Evolutionary conservation across 495 filamentous ascomycete genomes (phyloP), one percentile per base, ranked within the genome.

Genomic region (Talaromyces adpressus): DNA sequence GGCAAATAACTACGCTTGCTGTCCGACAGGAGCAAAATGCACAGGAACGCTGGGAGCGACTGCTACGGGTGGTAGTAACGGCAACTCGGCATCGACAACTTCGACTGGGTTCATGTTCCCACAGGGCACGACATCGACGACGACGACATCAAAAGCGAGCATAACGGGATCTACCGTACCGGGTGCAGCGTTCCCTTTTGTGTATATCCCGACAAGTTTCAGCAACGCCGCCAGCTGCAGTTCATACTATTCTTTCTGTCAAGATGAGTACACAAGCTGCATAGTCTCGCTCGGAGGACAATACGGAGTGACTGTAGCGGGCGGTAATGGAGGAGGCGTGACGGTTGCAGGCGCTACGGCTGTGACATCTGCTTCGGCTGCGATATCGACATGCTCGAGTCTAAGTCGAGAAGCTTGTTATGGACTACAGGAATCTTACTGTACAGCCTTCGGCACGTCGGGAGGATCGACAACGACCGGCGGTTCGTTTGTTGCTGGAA

Each of bases 161-260:
- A 77, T 79, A 18, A 81, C 77, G 39, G 81, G 77, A 45, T 78
- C 77, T 6, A 76, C 80, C 0, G 66, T 77, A 6, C 56, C 76
- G 2, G 74, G 70, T 27, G 77, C 77, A 2, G 65, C 71, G 0
- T 92, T 87, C 68, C 82, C 86, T 12, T 91, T 90, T 69, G 76
- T 87, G 34, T 82, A 81, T 66, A 79, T 91, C 61, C 84, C 86
- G 32, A 91, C 89, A 1, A 81, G 81, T 49, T 90, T 90, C 65
- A 69, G 76, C 56, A 84, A 89, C 64, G 73, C 81, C 18, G 82
- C 77, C n/a, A 77, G 78, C 9, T 92, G 89, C 74, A 83, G 87
- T 1, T 83, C 85, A 12, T 89, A 89, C 67, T 84, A 87, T 71
- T 83, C 79, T 41, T 77, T 83, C 54, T 92, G 89, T 70, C 78